These are phyloP conservation scores for Pouteria glomerata DNA, from an alignment of 148 eudicot species.

Conservation along the genomic window DNA sequence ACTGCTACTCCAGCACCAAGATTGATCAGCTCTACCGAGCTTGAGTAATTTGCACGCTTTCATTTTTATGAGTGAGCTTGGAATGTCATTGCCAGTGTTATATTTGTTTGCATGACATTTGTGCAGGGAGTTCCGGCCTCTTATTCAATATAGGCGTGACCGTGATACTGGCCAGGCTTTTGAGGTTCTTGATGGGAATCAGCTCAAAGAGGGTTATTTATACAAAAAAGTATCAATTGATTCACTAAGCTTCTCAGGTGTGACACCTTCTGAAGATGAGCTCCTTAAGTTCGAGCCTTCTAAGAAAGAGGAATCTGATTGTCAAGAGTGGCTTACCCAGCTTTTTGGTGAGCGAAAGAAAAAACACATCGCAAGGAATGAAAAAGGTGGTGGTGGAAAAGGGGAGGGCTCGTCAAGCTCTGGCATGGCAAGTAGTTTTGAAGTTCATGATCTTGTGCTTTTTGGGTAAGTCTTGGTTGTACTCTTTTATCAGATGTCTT, in stretches of 20 bases:
- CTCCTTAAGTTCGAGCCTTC: constrained; percentile 71
- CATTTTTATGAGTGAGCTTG: background rate
- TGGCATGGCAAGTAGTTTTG: constrained; percentile 40
- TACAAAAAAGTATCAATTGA: constrained; percentile 76
- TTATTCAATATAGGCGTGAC: constrained; percentile 73
- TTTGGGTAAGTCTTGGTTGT: constrained; percentile 46
- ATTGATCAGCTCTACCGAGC: constrained; percentile 73
- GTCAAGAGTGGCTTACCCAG: constrained; percentile 80
- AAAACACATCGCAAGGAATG: constrained; percentile 17
- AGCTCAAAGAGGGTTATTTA: constrained; percentile 87
- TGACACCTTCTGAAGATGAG: constrained; percentile 76
- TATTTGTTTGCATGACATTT: constrained; percentile 15
- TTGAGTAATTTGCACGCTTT: constrained; percentile 52
- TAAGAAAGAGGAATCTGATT: constrained; percentile 55
- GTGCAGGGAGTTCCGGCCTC: constrained; percentile 88
- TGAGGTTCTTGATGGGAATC: constrained; percentile 80
- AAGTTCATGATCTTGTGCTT: constrained; percentile 80
- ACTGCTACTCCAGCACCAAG: constrained; percentile 62
- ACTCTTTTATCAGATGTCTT: background rate
- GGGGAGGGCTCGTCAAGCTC: constrained; percentile 79
- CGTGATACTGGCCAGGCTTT: constrained; percentile 71
- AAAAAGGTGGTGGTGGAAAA: constrained; percentile 72
- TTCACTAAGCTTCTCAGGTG: constrained; percentile 73
- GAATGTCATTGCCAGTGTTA: constrained; percentile 6
- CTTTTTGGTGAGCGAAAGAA: constrained; percentile 82